Evolutionary conservation across 345 rosid genomes (phyloP), one percentile per base, ranked within the genome.

Genomic region (Lagerstroemia speciosa): DNA sequence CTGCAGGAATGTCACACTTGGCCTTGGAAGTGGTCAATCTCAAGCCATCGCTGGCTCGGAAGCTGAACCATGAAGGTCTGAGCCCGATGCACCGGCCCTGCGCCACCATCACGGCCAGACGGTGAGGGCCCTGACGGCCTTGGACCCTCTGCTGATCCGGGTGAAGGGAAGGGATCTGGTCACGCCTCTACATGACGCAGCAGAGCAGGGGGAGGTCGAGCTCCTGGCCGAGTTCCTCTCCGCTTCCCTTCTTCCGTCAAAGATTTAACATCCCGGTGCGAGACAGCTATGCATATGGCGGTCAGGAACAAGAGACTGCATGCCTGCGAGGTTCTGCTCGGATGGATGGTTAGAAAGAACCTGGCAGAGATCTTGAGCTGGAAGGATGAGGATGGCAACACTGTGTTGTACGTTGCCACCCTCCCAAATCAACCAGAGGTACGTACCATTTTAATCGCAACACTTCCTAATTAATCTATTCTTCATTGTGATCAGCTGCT

Each of bases 251-350:
- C 61, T 17, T 69, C 72, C 69, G 74, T 70, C n/a, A 37, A 53
- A 50, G 75, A 82, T 30, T 60, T 76, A 55, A 82, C 71, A 2
- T 60, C 55, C 19, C 41, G 52, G 12, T 16, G 58, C 1, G 74
- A 81, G 60, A 78, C 71, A 43, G 75, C 66, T 34, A 31, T 72
- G 53, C 79, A 81, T 37, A 70, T 78, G 1, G 81, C 79, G 0
- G 32, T 72, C 3, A 55, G 36, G n/a, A 64, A 36, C 41, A 0
- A 30, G 16, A 72, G 52, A 14, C 29, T 71, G 0, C 55, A 34
- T n/a, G 70, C 77, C 62, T 57, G 74, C 16, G 36, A 67, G 33
- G 65, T 62, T 62, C 34, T 62, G 1, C 11, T 62, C 3, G 65
- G 65, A 34, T 62, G 65, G 65, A 29, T 62, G 37, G 8, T 14